Conservation (phyloP, 352 stramenopile species). For the Achlya hypogyna region DNA sequence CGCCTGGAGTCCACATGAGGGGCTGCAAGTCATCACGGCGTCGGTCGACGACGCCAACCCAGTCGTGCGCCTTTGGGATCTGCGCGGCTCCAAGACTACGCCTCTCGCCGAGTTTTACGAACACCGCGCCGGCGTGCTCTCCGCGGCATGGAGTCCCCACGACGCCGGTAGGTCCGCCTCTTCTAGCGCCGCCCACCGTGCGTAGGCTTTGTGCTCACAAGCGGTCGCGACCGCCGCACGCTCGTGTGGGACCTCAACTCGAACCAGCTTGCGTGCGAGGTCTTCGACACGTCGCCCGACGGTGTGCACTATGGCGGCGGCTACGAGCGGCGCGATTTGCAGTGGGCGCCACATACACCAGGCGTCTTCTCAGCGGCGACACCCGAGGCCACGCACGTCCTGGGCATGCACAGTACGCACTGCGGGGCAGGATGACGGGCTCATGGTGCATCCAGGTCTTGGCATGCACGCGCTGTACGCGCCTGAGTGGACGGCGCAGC, state of each 20-base stretch:
- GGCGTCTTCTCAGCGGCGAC: slow-evolving; percentile 93
- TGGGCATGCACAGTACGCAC: background rate
- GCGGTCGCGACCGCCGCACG: slow-evolving; percentile 96
- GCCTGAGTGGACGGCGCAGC: slow-evolving; percentile 89
- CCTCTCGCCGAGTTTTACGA: slow-evolving; percentile 92
- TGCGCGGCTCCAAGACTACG: slow-evolving; percentile 94
- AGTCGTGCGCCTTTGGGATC: slow-evolving; percentile 97
- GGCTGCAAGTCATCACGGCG: slow-evolving; percentile 95
- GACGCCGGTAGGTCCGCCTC: slow-evolving; percentile 46
- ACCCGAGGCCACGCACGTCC: slow-evolving; percentile 93
- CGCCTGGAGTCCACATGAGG: slow-evolving; percentile 96
- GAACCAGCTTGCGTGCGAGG: slow-evolving; percentile 88
- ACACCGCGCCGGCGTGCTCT: slow-evolving; percentile 93
- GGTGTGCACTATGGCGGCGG: slow-evolving; percentile 49
- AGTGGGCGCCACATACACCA: slow-evolving; percentile 92
- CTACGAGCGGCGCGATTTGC: slow-evolving; percentile 88
- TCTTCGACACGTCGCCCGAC: slow-evolving; percentile 57
- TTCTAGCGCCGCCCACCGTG: background rate
- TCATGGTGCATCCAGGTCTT: background rate
- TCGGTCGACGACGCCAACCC: slow-evolving; percentile 91
- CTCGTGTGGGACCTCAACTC: slow-evolving; percentile 96
- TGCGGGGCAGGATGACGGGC: too few relatives aligned
- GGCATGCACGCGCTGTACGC: slow-evolving; percentile 25
- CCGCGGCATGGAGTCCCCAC: slow-evolving; percentile 95
- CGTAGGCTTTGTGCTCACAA: slow-evolving; percentile 85